Percentiles rank a stretch among this genome's conserved stretches.
These are phyloP conservation scores for Ceratobasidium sp. DNA, from an alignment of 1,284 basidiomycete species.

Conservation along the genomic window DNA sequence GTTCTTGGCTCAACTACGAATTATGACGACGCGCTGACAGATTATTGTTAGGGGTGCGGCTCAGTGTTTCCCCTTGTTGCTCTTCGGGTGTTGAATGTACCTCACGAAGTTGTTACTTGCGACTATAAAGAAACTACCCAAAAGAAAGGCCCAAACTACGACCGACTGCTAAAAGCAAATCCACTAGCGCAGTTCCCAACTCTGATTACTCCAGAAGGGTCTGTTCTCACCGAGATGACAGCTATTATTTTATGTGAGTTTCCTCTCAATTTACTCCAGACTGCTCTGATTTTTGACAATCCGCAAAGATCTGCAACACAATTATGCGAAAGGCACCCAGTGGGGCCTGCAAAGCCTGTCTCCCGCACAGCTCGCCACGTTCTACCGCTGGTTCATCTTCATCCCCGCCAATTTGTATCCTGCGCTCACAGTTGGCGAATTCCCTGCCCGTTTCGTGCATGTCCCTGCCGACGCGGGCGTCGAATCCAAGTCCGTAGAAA, in stretches of 20 bases:
- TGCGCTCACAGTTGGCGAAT: slow-evolving; percentile 38
- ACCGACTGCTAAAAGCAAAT: slow-evolving; percentile 42
- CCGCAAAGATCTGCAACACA: slow-evolving; percentile 41
- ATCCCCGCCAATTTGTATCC: slow-evolving; percentile 45
- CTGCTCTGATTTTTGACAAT: neutral
- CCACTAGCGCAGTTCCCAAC: slow-evolving; percentile 46
- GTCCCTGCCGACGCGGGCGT: slow-evolving; percentile 36
- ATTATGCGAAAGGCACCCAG: slow-evolving; percentile 36
- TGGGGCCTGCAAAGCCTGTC: slow-evolving; percentile 40
- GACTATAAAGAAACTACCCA: slow-evolving; percentile 37
- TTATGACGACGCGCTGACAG: no score
- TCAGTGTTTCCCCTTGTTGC: slow-evolving; percentile 6
- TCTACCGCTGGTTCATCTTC: slow-evolving; percentile 45
- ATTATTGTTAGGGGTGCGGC: neutral
- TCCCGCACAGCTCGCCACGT: slow-evolving; percentile 42
- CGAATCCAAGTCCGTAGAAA: slow-evolving; percentile 17
- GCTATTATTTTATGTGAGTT: slow-evolving; percentile 45
- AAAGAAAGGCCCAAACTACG: slow-evolving; percentile 40
- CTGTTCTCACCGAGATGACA: slow-evolving; percentile 43
- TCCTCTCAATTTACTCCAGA: neutral
- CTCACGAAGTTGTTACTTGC: slow-evolving; percentile 42
- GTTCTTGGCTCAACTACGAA: neutral
- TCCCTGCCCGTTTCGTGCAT: slow-evolving; percentile 39
- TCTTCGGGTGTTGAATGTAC: slow-evolving; percentile 39
- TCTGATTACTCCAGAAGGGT: slow-evolving; percentile 45